Evolutionary conservation across 2,329 filamentous ascomycete genomes (phyloP), one percentile per base, ranked within the genome.

Genomic region (Botrytis medusae): DNA sequence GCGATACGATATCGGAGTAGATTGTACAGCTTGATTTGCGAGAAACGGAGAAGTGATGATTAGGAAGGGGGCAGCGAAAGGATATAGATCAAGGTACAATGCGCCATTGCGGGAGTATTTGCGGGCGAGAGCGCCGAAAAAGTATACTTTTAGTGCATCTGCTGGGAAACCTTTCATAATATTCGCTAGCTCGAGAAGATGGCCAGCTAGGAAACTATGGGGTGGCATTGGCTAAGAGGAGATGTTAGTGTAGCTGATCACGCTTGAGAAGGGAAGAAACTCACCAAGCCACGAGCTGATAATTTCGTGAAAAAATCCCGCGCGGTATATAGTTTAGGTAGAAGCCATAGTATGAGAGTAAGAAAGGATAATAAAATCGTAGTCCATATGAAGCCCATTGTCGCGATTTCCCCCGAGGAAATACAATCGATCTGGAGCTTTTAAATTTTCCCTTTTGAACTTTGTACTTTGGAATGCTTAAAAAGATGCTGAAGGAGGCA

Each of bases 11-110:
- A 70, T 5, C 4, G 76, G 74, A 40, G 73, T 67, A 29, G 75
- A 60, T 42, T 77, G 76, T 4, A 67, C 74, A 25, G 72, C 74
- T 72, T 79, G 75, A 40, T 72, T 75, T 16, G 77, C 73, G 44
- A 77, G 57, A 1, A 73, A 72, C 1, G 77, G 75, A 22, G 74
- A 74, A 29, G 72, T 69, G 14, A 79, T 70, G 48, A 78, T 51
- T 5, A 77, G 48, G 22, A 75, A 73, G 14, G 77, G 76, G 29
- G 44, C 63, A 22, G 54, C 42, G 46, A 78, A 75, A 9, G 78
- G 78, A 74, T 77, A 79, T 4, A 76, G 34, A 59, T 79, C 78
- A 40, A 79, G 51, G 62, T 78, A 79, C 46, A 73, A 77, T 1
- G 68, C 70, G 48, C 75, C 76, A 32, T 72, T 69, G 32, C 75